Evolutionary conservation across 352 stramenopile species (phyloP).

Genomic region (Globisporangium apiculatum): DNA sequence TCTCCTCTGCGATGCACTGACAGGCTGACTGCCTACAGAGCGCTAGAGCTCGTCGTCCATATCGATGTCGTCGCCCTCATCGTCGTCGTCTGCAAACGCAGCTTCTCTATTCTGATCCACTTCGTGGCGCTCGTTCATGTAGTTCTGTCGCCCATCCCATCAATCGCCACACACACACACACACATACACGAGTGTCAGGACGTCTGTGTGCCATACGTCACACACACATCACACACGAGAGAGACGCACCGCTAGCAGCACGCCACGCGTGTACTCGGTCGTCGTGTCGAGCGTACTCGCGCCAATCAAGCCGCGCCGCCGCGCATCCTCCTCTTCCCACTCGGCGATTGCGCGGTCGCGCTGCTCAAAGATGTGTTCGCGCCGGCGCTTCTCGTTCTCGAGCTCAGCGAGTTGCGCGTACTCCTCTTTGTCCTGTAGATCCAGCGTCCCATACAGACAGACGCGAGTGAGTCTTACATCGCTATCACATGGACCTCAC

Average conservation of each 20-base stretch:
- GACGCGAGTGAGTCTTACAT: neutral
- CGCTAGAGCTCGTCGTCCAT: neutral
- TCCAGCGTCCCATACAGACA: neutral
- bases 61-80: constrained; percentile 11
- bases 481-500: neutral
- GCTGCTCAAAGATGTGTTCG: constrained; percentile 60
- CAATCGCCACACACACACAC: neutral
- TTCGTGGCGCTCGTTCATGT: constrained; percentile 71
- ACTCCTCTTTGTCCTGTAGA: constrained; percentile 65
- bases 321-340: constrained; percentile 76
- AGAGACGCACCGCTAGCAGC: constrained; percentile 47
- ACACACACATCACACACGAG: neutral
- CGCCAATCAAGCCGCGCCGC: constrained; percentile 49
- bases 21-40: neutral
- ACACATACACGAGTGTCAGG: neutral
- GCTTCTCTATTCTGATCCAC: constrained; percentile 47
- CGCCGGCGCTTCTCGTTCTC: constrained; percentile 78
- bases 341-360: constrained; percentile 59
- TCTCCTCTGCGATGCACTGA: neutral
- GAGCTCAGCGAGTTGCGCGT: constrained; percentile 59
- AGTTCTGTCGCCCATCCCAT: constrained; percentile 26
- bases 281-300: constrained; percentile 44
- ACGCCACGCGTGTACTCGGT: constrained; percentile 58
- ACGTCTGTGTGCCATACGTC: neutral
- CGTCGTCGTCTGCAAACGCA: constrained; percentile 26